These are phyloP conservation scores for Aspergillus conjunctus DNA, from an alignment of 495 filamentous ascomycete species.

Conservation along the genomic window DNA sequence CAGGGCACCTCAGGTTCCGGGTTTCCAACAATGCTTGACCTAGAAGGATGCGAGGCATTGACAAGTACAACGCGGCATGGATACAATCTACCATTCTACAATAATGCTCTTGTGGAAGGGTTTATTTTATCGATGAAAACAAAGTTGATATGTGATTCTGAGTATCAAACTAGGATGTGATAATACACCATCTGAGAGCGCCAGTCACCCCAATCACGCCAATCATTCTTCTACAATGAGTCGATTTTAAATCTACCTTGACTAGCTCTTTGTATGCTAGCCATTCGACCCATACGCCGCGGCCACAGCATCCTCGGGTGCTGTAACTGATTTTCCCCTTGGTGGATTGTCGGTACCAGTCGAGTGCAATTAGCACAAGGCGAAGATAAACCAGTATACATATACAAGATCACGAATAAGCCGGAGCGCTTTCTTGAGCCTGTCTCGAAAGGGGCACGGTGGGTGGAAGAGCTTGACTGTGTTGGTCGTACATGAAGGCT, in stretches of 20 bases:
- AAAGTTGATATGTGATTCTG: background rate
- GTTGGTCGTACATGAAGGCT: slow-evolving; percentile 60
- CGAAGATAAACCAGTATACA: slow-evolving; percentile 49
- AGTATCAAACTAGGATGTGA: background rate
- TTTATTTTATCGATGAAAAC: background rate
- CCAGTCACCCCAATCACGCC: no score
- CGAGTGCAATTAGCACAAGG: slow-evolving; percentile 50
- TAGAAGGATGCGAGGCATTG: background rate
- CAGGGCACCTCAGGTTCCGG: background rate
- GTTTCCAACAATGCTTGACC: no score
- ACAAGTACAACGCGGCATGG: background rate
- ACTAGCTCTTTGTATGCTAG: background rate
- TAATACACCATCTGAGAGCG: no score
- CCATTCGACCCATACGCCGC: slow-evolving; percentile 43
- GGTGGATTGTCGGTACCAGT: slow-evolving; percentile 56
- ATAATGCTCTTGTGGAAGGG: background rate
- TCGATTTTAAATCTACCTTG: background rate
- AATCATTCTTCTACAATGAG: no score
- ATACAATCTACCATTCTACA: background rate
- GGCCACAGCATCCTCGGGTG: slow-evolving; percentile 54
- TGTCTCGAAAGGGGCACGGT: slow-evolving; percentile 71
- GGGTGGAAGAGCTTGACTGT: slow-evolving; percentile 93
- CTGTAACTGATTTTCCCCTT: slow-evolving; percentile 58
- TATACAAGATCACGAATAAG: slow-evolving; percentile 81
- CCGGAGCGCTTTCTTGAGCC: slow-evolving; percentile 87